phyloP scores from a whole-genome alignment of 768 basidiomycete species.

The Lentinula detonsa region DNA sequence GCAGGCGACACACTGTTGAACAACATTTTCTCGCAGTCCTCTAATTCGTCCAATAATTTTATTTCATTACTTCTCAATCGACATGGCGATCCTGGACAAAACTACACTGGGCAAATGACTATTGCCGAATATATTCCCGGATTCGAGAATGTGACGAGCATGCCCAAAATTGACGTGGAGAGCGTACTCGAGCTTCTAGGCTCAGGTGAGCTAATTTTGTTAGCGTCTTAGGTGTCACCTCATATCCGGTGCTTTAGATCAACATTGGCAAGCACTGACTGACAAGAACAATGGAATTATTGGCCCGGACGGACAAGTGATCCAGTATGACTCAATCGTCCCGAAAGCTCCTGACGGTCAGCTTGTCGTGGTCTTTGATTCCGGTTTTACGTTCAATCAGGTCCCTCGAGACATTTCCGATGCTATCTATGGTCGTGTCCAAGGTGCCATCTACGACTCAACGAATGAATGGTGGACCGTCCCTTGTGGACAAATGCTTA shows the following conservation, averaged over 20 bases:
- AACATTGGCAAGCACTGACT: constrained; percentile 76
- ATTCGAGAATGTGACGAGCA: constrained; percentile 52
- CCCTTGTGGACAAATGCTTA: constrained; percentile 70
- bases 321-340: constrained; percentile 59
- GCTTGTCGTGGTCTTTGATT: constrained; percentile 69
- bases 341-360: constrained; percentile 59
- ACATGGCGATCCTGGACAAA: constrained; percentile 39
- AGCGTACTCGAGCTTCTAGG: constrained; percentile 53
- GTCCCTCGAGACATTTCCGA: constrained; percentile 72
- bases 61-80: constrained; percentile 67
- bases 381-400: constrained; percentile 62
- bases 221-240: background rate
- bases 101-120: constrained; percentile 59
- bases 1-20: constrained; percentile 56
- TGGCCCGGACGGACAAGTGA: constrained; percentile 68
- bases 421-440: constrained; percentile 75
- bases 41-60: constrained; percentile 51
- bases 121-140: constrained; percentile 59
- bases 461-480: constrained; percentile 58
- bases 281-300: constrained; percentile 63
- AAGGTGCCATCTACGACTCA: constrained; percentile 60
- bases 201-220: constrained; percentile 23
- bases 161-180: constrained; percentile 63
- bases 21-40: constrained; percentile 53
- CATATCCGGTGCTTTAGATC: constrained; percentile 32